Percentiles rank a stretch among this genome's conserved stretches.
These are phyloP conservation scores for Zasmidium angulare DNA, from an alignment of 2,329 filamentous ascomycete genomes.

Conservation along the genomic window DNA sequence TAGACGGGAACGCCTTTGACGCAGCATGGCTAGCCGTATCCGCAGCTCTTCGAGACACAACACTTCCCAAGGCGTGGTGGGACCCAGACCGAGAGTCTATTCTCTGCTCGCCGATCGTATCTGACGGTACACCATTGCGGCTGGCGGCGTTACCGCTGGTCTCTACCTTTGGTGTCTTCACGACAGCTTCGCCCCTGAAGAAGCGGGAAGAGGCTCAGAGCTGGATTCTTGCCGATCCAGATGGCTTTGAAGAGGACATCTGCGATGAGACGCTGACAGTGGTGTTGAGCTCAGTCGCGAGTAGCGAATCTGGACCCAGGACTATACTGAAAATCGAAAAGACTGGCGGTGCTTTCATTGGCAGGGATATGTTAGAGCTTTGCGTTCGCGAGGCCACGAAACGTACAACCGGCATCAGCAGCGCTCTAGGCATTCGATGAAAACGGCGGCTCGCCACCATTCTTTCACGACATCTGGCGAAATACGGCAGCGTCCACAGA, in stretches of 20 bases:
- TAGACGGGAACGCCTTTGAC: slow-evolving; percentile 90
- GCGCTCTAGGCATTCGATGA: slow-evolving; percentile 15
- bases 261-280: slow-evolving; percentile 82
- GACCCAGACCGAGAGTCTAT: slow-evolving; percentile 78
- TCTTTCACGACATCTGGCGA: background rate
- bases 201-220: slow-evolving; percentile 39
- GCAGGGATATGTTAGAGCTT: slow-evolving; percentile 60
- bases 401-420: slow-evolving; percentile 62
- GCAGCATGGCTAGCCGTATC: slow-evolving; percentile 83
- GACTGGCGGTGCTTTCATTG: slow-evolving; percentile 72
- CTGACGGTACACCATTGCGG: slow-evolving; percentile 56
- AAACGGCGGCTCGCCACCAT: background rate
- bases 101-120: slow-evolving; percentile 66
- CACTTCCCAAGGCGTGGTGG: slow-evolving; percentile 76
- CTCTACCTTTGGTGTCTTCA: slow-evolving; percentile 76
- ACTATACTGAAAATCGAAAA: slow-evolving; percentile 76
- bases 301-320: slow-evolving; percentile 41
- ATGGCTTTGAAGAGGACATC: slow-evolving; percentile 82
- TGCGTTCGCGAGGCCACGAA: slow-evolving; percentile 61
- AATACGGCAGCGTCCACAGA: no score
- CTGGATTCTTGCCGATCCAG: slow-evolving; percentile 85
- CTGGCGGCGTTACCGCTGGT: slow-evolving; percentile 71
- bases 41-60: slow-evolving; percentile 76
- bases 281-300: slow-evolving; percentile 63
- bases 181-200: slow-evolving; percentile 53